Percentiles rank a stretch among this genome's conserved stretches.
phyloP scores from a whole-genome alignment of 805 yeast genomes.

The Metschnikowia gelsemii region DNA sequence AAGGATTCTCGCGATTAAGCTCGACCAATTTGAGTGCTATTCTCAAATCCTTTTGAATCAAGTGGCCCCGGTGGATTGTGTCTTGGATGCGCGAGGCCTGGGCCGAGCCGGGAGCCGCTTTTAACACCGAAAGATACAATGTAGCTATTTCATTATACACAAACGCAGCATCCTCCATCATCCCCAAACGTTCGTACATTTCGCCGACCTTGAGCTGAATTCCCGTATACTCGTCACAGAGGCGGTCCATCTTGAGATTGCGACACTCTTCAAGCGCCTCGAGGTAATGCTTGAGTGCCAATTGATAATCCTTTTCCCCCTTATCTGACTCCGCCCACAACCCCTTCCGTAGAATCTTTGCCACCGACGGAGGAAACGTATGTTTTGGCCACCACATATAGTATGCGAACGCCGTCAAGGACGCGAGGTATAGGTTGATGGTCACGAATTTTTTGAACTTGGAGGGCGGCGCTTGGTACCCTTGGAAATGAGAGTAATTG shows the following conservation, averaged over 20 bases:
- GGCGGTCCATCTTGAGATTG: slow-evolving; percentile 50
- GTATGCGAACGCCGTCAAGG: slow-evolving; percentile 30
- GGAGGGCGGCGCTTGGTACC: slow-evolving; percentile 15
- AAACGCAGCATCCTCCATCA: slow-evolving; percentile 61
- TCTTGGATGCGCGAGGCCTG: slow-evolving; percentile 25
- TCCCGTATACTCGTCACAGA: slow-evolving; percentile 85
- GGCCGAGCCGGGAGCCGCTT: slow-evolving; percentile 32
- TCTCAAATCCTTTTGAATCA: slow-evolving; percentile 68
- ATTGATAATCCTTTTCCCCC: slow-evolving; percentile 57
- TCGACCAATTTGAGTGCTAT: slow-evolving; percentile 68
- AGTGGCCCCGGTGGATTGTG: slow-evolving; percentile 46
- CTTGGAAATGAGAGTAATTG: slow-evolving; percentile 19
- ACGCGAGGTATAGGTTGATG: slow-evolving; percentile 17
- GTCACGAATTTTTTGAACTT: slow-evolving; percentile 16
- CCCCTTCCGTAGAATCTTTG: slow-evolving; percentile 68
- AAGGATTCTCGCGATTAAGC: slow-evolving; percentile 47
- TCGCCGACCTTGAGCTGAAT: slow-evolving; percentile 84
- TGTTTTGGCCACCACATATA: slow-evolving; percentile 64
- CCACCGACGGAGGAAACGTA: slow-evolving; percentile 68
- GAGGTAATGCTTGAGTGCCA: slow-evolving; percentile 70
- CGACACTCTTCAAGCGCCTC: slow-evolving; percentile 70
- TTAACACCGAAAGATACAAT: slow-evolving; percentile 53
- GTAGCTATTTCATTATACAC: slow-evolving; percentile 67
- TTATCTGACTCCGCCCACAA: slow-evolving; percentile 81
- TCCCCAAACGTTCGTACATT: slow-evolving; percentile 71